Evolutionary conservation across 495 filamentous ascomycete genomes (phyloP), one percentile per base, ranked within the genome.

Genomic region (Hypomontagnella monticulosa): DNA sequence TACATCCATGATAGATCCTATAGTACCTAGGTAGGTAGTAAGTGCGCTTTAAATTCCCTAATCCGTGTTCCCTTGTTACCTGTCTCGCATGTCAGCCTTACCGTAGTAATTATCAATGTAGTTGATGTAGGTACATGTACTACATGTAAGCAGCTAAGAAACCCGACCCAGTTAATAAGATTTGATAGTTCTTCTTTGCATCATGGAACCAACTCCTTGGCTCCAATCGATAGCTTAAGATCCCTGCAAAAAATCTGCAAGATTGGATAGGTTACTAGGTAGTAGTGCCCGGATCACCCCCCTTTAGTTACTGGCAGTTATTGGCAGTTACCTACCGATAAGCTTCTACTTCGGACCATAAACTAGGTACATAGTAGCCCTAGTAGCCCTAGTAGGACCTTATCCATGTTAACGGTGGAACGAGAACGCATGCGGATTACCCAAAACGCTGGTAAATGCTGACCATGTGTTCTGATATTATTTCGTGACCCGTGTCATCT

Each of bases 401-500:
- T 58, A 49, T 58, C 43, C 48, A 20, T 8, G 56, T 50, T 49
- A 38, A 46, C 37, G 49, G 53, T 61, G 38, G 58, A 32, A 61
- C 19, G 41, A 61, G 49, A 49, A 54, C 47, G 23, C 43, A 34
- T 40, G 15, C 43, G 43, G 36, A 54, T 53, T 40, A 49, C 50
- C 61, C 61, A 42, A 53, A 46, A 36, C 20, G 32, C 49, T 36
- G 62, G 55, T 23, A 47, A 59, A 48, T 38, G 38, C 16, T 50
- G 41, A 27, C 56, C 52, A 51, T 51, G 52, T 49, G 36, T 32
- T 23, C 38, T 55, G 58, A 58, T 57, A 41, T 36, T 46, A 61
- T 59, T 63, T 65, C 57, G 61, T 65, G 66, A 65, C 66, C 56
- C 61, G 66, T 69, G 66, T 69, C 66, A 69, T 70, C 44, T 63